Evolutionary conservation across 805 yeast species (phyloP).

Genomic region (Hermanozyma aechmeae): DNA sequence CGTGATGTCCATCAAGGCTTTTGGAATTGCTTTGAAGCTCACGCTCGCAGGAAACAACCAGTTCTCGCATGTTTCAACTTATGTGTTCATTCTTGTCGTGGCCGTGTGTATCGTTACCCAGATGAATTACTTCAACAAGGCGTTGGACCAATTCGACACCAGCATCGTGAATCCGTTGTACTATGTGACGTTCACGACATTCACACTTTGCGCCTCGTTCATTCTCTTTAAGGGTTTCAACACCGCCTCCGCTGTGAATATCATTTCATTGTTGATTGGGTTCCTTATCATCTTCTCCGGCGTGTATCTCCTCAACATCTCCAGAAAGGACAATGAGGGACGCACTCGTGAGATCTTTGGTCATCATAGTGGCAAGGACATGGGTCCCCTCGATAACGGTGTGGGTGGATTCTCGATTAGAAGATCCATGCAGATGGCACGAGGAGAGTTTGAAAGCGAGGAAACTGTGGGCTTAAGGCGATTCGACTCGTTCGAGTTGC

Average conservation of each 20-base stretch:
- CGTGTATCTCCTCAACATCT: slow-evolving; percentile 71
- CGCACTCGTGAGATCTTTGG: slow-evolving; percentile 46
- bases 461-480: slow-evolving; percentile 49
- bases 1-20: slow-evolving; percentile 87
- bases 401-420: slow-evolving; percentile 64
- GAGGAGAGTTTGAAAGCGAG: slow-evolving; percentile 31
- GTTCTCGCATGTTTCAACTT: slow-evolving; percentile 76
- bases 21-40: slow-evolving; percentile 83
- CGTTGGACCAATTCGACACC: slow-evolving; percentile 87
- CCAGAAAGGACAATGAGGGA: slow-evolving; percentile 54
- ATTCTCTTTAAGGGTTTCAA: slow-evolving; percentile 81
- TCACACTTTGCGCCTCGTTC: slow-evolving; percentile 78
- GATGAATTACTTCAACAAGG: slow-evolving; percentile 91
- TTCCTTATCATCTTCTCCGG: slow-evolving; percentile 83
- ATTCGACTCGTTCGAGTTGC: slow-evolving; percentile 57
- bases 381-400: slow-evolving; percentile 73
- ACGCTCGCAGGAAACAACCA: slow-evolving; percentile 82
- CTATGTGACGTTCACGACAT: slow-evolving; percentile 86
- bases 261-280: slow-evolving; percentile 75
- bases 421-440: slow-evolving; percentile 60
- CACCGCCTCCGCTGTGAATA: slow-evolving; percentile 70
- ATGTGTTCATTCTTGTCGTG: slow-evolving; percentile 70
- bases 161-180: slow-evolving; percentile 86
- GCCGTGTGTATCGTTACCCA: slow-evolving; percentile 78
- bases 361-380: slow-evolving; percentile 43